phyloP scores from a whole-genome alignment of 108 stramenopile species.

The Mediolabrus comicus region DNA sequence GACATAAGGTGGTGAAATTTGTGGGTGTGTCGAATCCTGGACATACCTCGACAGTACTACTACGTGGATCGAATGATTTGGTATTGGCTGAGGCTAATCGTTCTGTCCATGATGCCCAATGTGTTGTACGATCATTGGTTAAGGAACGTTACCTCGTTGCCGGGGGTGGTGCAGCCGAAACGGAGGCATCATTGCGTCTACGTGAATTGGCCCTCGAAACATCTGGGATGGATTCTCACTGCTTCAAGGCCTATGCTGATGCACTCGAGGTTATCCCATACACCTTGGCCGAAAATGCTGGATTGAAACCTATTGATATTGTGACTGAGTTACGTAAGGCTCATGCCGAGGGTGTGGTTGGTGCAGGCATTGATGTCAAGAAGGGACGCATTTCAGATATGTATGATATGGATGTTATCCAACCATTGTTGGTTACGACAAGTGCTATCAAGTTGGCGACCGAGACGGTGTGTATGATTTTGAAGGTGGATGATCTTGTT shows the following conservation, averaged over 20 bases:
- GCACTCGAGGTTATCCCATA: conserved; percentile 98
- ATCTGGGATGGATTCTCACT: conserved; percentile 94
- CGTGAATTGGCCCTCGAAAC: conserved; percentile 74
- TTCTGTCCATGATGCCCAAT: conserved; percentile 98
- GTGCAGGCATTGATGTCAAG: conserved; percentile 97
- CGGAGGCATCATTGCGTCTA: conserved; percentile 87
- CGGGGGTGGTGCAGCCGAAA: conserved; percentile 99
- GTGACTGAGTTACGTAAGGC: conserved; percentile 94
- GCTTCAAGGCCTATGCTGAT: conserved; percentile 97
- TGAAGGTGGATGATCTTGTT: conserved; percentile 97
- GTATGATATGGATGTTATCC: conserved; percentile 92
- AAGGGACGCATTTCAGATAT: conserved; percentile 92
- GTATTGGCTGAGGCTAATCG: conserved; percentile 99
- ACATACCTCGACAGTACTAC: conserved; percentile 90
- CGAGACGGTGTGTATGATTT: conserved; percentile 97
- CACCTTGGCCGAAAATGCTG: conserved; percentile 99
- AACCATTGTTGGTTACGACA: conserved; percentile 94
- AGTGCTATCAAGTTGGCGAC: conserved; percentile 95
- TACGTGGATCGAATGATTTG: conserved; percentile 96
- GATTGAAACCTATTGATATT: conserved; percentile 96
- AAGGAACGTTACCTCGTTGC: conserved; percentile 95
- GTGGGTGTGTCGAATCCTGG: conserved; percentile 92
- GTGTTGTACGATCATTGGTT: conserved; percentile 95
- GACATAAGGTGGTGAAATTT: conserved; percentile 95
- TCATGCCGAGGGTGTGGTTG: conserved; percentile 82